Evolutionary conservation across 108 stramenopile genomes (phyloP).

Genomic region (Parmales sp.): DNA sequence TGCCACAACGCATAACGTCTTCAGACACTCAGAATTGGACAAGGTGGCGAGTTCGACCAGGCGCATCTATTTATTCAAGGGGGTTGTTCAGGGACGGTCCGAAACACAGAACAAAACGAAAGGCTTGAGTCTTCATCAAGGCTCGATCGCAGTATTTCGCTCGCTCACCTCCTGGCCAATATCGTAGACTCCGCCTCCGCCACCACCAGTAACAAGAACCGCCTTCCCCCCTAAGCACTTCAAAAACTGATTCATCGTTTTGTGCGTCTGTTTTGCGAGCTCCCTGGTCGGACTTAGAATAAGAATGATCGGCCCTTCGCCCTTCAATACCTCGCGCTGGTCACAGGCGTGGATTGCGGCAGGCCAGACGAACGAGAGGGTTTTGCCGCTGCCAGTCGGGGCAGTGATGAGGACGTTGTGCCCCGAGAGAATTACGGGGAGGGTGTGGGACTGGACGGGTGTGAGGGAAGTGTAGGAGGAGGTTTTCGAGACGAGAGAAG

Average conservation of each 20-base stretch:
- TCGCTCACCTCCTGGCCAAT: too few species aligned
- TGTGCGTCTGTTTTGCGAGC: slow-evolving; percentile 93
- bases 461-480: slow-evolving; percentile 19
- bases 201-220: too few species aligned
- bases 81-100: too few species aligned
- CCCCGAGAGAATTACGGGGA: slow-evolving; percentile 76
- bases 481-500: slow-evolving; percentile 11
- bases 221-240: too few species aligned
- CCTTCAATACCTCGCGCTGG: slow-evolving; percentile 5
- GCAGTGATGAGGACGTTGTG: slow-evolving; percentile 95
- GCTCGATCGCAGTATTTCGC: too few species aligned
- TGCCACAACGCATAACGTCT: too few species aligned
- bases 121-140: too few species aligned
- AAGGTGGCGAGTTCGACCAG: too few species aligned
- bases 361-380: slow-evolving; percentile 75
- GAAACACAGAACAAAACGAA: too few species aligned
- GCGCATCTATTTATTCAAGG: too few species aligned
- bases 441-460: slow-evolving; percentile 66
- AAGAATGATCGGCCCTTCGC: slow-evolving; percentile 57
- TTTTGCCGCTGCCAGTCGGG: slow-evolving; percentile 91
- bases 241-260: slow-evolving; percentile 70
- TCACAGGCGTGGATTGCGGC: slow-evolving; percentile 77
- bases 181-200: too few species aligned
- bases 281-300: slow-evolving; percentile 95
- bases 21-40: too few species aligned